phyloP scores from a whole-genome alignment of 2,329 filamentous ascomycete genomes.

The Diaporthe eres region DNA sequence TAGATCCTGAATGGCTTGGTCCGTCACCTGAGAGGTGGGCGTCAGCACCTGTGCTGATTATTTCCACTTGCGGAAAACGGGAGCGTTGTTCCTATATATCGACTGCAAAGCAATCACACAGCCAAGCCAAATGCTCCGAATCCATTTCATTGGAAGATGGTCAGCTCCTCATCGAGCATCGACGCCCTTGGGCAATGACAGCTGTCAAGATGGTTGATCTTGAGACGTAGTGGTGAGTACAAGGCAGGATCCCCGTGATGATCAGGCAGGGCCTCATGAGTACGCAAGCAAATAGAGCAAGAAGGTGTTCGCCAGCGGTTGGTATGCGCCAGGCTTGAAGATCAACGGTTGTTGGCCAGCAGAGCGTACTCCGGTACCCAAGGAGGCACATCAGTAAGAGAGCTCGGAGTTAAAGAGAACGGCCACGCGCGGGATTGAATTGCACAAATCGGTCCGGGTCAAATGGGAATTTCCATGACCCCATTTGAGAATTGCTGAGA shows the following conservation, averaged over 20 bases:
- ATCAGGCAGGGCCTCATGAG: neutral
- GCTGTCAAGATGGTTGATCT: neutral
- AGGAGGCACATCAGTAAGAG: constrained; percentile 10
- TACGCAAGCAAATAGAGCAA: neutral
- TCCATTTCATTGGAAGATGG: neutral
- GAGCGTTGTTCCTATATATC: neutral
- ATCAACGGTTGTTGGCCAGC: neutral
- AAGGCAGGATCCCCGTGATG: neutral
- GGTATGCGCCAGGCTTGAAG: neutral
- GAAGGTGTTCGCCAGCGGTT: neutral
- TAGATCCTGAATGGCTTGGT: constrained; percentile 13
- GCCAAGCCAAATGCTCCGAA: constrained; percentile 21
- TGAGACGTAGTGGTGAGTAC: neutral
- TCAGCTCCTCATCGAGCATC: neutral
- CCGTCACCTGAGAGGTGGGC: neutral
- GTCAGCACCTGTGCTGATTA: constrained; percentile 23
- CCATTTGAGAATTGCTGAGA: neutral
- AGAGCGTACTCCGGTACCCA: neutral
- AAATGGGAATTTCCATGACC: too few relatives aligned
- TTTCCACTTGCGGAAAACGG: constrained; percentile 18
- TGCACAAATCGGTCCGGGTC: neutral
- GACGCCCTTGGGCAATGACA: neutral
- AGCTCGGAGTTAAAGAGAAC: neutral
- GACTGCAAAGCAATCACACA: constrained; percentile 23
- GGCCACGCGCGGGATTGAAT: neutral